Percentiles rank a stretch among this genome's conserved stretches.
Evolutionary conservation across 192 early-diverging fungal genomes (phyloP).

Genomic region (Umbelopsis vinacea): DNA sequence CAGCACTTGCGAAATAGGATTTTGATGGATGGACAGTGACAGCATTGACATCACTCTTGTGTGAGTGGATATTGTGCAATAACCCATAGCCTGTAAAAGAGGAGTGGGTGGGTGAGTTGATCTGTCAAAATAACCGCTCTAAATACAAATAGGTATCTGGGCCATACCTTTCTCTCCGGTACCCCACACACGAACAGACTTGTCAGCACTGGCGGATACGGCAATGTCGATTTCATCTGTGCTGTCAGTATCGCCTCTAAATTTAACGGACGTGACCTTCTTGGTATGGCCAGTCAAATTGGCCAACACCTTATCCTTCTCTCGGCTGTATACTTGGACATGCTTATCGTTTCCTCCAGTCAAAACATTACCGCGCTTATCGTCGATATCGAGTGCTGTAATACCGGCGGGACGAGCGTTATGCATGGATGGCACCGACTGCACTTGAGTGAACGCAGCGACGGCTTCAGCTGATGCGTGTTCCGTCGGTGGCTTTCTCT

Average conservation of each 20-base stretch:
- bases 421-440: constrained; percentile 67
- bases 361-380: constrained; percentile 63
- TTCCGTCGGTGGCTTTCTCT: constrained; percentile 84
- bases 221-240: constrained; percentile 55
- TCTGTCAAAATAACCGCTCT: too few species aligned
- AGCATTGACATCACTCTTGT: constrained; percentile 72
- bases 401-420: constrained; percentile 76
- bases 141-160: too few species aligned
- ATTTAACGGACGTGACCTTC: constrained; percentile 74
- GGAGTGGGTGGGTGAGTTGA: too few species aligned
- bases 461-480: constrained; percentile 72
- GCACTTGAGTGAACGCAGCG: constrained; percentile 54
- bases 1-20: constrained; percentile 78
- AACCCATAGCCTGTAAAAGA: constrained; percentile 39
- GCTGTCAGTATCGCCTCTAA: constrained; percentile 56
- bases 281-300: constrained; percentile 86
- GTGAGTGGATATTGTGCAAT: constrained; percentile 64
- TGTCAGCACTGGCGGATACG: constrained; percentile 79
- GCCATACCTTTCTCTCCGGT: constrained; percentile 44
- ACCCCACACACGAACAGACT: constrained; percentile 80
- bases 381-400: constrained; percentile 59
- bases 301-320: constrained; percentile 64
- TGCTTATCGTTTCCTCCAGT: constrained; percentile 85
- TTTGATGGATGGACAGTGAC: constrained; percentile 83
- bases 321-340: constrained; percentile 70